Conservation (phyloP, 2,329 filamentous ascomycete genomes). For the Fusarium ramigenum region DNA sequence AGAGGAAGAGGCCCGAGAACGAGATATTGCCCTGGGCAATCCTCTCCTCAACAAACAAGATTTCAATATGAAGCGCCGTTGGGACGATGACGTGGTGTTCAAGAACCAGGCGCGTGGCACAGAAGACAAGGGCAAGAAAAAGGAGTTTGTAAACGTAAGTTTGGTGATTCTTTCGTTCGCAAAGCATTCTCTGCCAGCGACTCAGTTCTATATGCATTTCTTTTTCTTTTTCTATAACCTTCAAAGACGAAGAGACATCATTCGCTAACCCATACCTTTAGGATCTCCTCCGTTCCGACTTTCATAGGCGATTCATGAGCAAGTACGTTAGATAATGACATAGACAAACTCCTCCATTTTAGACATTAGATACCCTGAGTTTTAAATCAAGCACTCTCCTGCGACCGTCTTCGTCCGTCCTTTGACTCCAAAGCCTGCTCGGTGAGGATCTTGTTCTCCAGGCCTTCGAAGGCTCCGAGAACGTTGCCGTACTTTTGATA, state of each 20-base stretch:
- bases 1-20: constrained; percentile 85
- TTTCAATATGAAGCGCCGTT: constrained; percentile 90
- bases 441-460: constrained; percentile 73
- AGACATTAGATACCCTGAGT: constrained; percentile 43
- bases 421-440: constrained; percentile 41
- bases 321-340: constrained; percentile 65
- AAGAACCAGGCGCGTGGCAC: constrained; percentile 98
- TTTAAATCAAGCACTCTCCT: constrained; percentile 27
- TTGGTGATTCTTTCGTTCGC: not conserved
- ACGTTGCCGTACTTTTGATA: constrained; percentile 84
- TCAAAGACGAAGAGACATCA: not conserved
- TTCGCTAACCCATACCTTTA: constrained; percentile 48
- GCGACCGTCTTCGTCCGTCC: constrained; percentile 3
- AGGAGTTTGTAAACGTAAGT: constrained; percentile 95
- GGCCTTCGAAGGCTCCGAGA: constrained; percentile 77
- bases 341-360: constrained; percentile 24
- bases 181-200: not conserved
- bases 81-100: constrained; percentile 99
- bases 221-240: not conserved
- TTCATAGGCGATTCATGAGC: constrained; percentile 96
- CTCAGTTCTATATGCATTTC: not conserved
- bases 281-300: constrained; percentile 92
- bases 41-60: constrained; percentile 89
- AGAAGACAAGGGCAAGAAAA: constrained; percentile 86
- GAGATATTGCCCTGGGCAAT: constrained; percentile 91